Evolutionary conservation across 257 asterid species (phyloP), one percentile per base, ranked within the genome.

Genomic region (Solanum lycopersicoides): DNA sequence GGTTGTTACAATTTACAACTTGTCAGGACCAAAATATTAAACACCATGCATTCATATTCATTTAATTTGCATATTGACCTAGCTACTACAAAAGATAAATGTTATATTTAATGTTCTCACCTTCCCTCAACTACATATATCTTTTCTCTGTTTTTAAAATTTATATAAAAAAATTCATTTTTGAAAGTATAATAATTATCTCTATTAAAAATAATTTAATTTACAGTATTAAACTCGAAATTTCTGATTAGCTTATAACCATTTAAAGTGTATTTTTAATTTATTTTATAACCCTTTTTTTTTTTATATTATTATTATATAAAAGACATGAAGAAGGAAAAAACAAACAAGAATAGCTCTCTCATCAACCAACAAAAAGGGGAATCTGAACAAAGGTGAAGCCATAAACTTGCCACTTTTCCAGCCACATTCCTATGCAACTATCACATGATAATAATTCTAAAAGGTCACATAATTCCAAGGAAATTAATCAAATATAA

Each of bases 1-100:
- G 83, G 60, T 42, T 42, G n/a, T 25, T 42, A 42, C 60, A 77
- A 77, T 42, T n/a, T 79, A 79, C 84, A 32, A 45, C 65, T 79
- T 45, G 65, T 45, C 42, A 30, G 84, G 84, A 79, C 84, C 84
- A 79, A 45, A 45, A 45, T 79, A 79, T 79, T 79, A 28, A 45
- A 45, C n/a, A 16, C 42, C 41, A 42, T 42, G 39, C 14, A 77
- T 77, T 23, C 59, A 45, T 45, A 45, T 16, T 28, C 59, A 45
- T 79, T 79, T 79, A 44, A 45, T 79, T 79, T 16, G 42, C 25
- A 25, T 79, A 79, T 45, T 79, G 84, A 18, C 84, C 84, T 44
- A 41, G 16, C 56, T 23, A 76, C 37, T 16, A 45, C 42, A 45
- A 28, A 79, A 28, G 25, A 15, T n/a, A 44, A 79, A 75, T 12